Conservation (phyloP, 2,329 filamentous ascomycete genomes). For the Meredithiella fracta region DNA sequence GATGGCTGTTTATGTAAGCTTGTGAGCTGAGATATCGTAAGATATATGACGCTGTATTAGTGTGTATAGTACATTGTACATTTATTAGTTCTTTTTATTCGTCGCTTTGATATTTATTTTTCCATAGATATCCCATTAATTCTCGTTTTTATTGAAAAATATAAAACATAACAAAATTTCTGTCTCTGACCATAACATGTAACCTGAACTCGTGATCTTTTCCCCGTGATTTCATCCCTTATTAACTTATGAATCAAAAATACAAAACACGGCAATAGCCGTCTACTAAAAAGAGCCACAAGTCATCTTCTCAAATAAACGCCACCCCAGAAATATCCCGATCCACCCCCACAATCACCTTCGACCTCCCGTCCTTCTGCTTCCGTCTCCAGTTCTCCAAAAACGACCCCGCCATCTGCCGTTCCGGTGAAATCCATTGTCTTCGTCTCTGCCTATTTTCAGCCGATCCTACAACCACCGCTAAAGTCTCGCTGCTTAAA, state of each 20-base stretch:
- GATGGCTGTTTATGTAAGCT: background rate
- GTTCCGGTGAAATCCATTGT: slow-evolving; percentile 9
- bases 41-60: background rate
- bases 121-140: too few relatives aligned
- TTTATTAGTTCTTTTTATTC: too few relatives aligned
- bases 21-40: background rate
- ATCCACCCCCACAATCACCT: background rate
- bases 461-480: background rate
- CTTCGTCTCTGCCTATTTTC: slow-evolving; percentile 1
- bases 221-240: too few relatives aligned
- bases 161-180: background rate
- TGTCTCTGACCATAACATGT: background rate
- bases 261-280: too few relatives aligned
- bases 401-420: slow-evolving; percentile 12
- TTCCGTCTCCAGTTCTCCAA: slow-evolving; percentile 10
- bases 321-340: slow-evolving; percentile 8
- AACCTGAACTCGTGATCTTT: too few relatives aligned
- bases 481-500: background rate
- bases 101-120: too few relatives aligned
- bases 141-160: background rate
- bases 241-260: too few relatives aligned
- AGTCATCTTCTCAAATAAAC: slow-evolving; percentile 6
- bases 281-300: too few relatives aligned
- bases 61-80: too few relatives aligned
- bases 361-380: background rate